Evolutionary conservation across 805 yeast genomes (phyloP), one percentile per base, ranked within the genome.

Genomic region (Candida mattraensis): DNA sequence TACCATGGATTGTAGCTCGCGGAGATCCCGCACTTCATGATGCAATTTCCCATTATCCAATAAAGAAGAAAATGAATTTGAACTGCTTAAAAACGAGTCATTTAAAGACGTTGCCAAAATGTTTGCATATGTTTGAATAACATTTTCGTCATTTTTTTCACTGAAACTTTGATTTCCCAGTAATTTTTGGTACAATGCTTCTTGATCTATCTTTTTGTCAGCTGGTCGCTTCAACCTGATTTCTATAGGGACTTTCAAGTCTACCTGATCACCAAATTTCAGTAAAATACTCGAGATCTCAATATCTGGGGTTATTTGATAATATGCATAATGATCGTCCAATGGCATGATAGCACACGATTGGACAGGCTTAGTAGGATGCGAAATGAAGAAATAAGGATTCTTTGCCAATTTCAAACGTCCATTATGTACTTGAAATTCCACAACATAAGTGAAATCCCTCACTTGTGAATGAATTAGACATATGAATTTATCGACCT

Each of bases 1-100:
- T 15, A 66, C 22, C 69, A 65, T 63, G 11, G 56, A 50, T 33
- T 63, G 65, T 16, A 64, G 35, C 33, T 64, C 69, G 2, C 33
- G 40, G 7, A 56, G 29, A 18, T 58, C 56, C 3, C 34, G 24
- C 3, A 60, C 28, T 11, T 21, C 26, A 2, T 18, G 21, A 5
- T 39, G 39, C 4, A 21, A 28, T 3, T 12, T 7, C 2, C 30
- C 33, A 16, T 16, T 17, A 4, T 41, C 36, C 12, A 37, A 22
- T 18, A 48, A 17, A n/a, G 32, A 18, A 7, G 14, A 23, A 15
- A 17, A 35, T 6, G 14, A 3, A 3, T 28, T 18, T 7, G 32
- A 8, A n/a, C 26, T 30, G 20, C 19, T 33, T 11, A 33, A 10
- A 19, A 39, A 44, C 25, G n/a, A n/a, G n/a, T 18, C 30, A 7